Evolutionary conservation across 805 yeast species (phyloP).

Genomic region (Lachancea thermotolerans): DNA sequence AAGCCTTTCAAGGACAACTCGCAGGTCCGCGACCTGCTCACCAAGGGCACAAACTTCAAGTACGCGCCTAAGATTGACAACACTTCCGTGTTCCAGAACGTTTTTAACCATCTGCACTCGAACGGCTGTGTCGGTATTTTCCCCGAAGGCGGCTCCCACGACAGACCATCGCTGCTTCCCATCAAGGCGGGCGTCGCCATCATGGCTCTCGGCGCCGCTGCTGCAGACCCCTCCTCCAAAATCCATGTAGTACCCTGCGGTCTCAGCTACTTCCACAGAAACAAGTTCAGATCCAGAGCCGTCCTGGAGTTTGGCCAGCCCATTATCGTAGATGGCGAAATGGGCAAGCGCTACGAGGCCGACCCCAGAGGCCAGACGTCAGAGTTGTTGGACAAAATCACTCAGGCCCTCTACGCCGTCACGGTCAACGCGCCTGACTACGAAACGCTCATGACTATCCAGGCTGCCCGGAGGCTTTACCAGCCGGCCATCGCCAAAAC

Average conservation of each 20-base stretch:
- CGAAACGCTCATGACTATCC: slow-evolving; percentile 89
- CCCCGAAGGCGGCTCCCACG: slow-evolving; percentile 98
- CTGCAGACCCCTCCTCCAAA: slow-evolving; percentile 62
- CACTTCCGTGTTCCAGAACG: slow-evolving; percentile 69
- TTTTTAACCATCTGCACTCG: slow-evolving; percentile 70
- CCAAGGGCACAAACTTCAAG: slow-evolving; percentile 57
- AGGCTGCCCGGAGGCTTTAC: slow-evolving; percentile 86
- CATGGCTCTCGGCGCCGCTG: slow-evolving; percentile 94
- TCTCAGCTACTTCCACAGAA: slow-evolving; percentile 90
- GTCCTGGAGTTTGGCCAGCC: slow-evolving; percentile 91
- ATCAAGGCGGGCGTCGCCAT: slow-evolving; percentile 95
- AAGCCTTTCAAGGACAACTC: slow-evolving; percentile 60
- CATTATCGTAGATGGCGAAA: slow-evolving; percentile 52
- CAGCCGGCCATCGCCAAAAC: slow-evolving; percentile 45
- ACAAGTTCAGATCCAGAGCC: slow-evolving; percentile 89
- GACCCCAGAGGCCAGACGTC: slow-evolving; percentile 71
- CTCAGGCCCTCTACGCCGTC: slow-evolving; percentile 73
- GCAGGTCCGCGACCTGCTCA: slow-evolving; percentile 37
- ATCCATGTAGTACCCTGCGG: slow-evolving; percentile 92
- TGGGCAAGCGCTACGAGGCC: slow-evolving; percentile 58
- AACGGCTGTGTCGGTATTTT: slow-evolving; percentile 84
- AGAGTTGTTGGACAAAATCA: slow-evolving; percentile 61
- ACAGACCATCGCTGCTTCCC: slow-evolving; percentile 82
- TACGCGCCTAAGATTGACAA: slow-evolving; percentile 81
- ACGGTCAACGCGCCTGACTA: slow-evolving; percentile 92